phyloP scores from a whole-genome alignment of 2,329 filamentous ascomycete genomes.

The Fusarium sp. region DNA sequence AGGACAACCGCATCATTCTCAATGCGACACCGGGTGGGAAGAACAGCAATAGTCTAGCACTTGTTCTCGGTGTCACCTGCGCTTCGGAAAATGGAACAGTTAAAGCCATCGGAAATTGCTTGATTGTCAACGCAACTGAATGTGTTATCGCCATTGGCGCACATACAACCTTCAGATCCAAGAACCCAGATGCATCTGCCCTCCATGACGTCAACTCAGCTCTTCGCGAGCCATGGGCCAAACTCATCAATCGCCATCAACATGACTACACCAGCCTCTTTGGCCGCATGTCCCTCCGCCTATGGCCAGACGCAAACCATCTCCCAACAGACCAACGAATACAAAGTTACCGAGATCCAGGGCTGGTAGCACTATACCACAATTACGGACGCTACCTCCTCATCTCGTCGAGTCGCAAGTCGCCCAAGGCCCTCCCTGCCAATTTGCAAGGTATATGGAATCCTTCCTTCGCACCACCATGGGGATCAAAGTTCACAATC shows the following conservation, averaged over 20 bases:
- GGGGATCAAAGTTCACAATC: conserved; percentile 64
- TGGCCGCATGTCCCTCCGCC: conserved; percentile 28
- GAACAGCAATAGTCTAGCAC: conserved; percentile 37
- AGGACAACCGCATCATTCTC: conserved; percentile 31
- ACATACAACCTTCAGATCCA: conserved; percentile 43
- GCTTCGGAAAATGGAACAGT: conserved; percentile 9
- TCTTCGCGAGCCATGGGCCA: conserved; percentile 32
- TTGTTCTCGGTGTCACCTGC: conserved; percentile 32
- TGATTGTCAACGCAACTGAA: conserved; percentile 20
- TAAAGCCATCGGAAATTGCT: conserved; percentile 33
- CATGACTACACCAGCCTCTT: conserved; percentile 42
- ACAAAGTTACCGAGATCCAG: conserved; percentile 40
- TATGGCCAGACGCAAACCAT: conserved; percentile 42
- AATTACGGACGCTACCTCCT: conserved; percentile 54
- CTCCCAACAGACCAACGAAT: conserved; percentile 43
- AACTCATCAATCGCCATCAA: conserved; percentile 25
- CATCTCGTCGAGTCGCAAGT: conserved; percentile 44
- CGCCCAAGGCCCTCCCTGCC: conserved; percentile 47
- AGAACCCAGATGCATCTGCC: conserved; percentile 39
- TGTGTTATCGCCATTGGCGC: conserved; percentile 43
- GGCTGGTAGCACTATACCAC: conserved; percentile 49
- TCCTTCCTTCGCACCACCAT: conserved; percentile 52
- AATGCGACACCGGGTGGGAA: conserved; percentile 43
- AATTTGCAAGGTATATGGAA: conserved; percentile 57
- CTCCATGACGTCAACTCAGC: conserved; percentile 45